These are phyloP conservation scores for Candida buenavistaensis DNA, from an alignment of 1,139 yeast species.

Conservation along the genomic window DNA sequence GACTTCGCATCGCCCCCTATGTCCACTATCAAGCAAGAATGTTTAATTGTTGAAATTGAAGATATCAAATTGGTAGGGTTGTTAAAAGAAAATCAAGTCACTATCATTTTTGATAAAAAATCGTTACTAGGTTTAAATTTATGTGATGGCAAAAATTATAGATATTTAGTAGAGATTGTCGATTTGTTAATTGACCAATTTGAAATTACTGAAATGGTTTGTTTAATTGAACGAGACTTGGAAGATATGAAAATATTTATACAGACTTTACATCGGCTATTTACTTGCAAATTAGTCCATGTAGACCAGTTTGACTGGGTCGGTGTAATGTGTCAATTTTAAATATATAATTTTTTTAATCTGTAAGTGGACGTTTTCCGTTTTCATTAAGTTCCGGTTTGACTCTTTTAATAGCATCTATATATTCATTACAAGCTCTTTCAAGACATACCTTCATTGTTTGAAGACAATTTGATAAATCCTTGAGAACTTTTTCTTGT, in stretches of 20 bases:
- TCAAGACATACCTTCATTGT: slow-evolving; percentile 32
- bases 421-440: slow-evolving; percentile 33
- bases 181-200: slow-evolving; percentile 13
- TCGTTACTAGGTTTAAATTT: slow-evolving; percentile 1
- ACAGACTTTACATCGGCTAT: slow-evolving; percentile 4
- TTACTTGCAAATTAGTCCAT: slow-evolving; percentile 8
- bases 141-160: not conserved
- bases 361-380: slow-evolving; percentile 26
- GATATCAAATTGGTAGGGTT: slow-evolving; percentile 7
- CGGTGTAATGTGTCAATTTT: slow-evolving; percentile 11
- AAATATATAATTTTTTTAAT: not conserved
- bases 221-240: slow-evolving; percentile 7
- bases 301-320: slow-evolving; percentile 11
- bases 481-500: slow-evolving; percentile 34
- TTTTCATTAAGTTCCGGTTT: slow-evolving; percentile 22
- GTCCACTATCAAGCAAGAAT: slow-evolving; percentile 3
- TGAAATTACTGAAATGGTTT: slow-evolving; percentile 8
- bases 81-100: slow-evolving; percentile 1
- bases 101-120: slow-evolving; percentile 9
- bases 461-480: slow-evolving; percentile 30
- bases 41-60: slow-evolving; percentile 11
- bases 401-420: slow-evolving; percentile 23
- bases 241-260: slow-evolving; percentile 6
- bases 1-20: slow-evolving; percentile 18
- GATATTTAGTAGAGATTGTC: slow-evolving; percentile 6